Evolutionary conservation across 208 protist genomes (phyloP).

Genomic region (Trypanosoma boissoni): DNA sequence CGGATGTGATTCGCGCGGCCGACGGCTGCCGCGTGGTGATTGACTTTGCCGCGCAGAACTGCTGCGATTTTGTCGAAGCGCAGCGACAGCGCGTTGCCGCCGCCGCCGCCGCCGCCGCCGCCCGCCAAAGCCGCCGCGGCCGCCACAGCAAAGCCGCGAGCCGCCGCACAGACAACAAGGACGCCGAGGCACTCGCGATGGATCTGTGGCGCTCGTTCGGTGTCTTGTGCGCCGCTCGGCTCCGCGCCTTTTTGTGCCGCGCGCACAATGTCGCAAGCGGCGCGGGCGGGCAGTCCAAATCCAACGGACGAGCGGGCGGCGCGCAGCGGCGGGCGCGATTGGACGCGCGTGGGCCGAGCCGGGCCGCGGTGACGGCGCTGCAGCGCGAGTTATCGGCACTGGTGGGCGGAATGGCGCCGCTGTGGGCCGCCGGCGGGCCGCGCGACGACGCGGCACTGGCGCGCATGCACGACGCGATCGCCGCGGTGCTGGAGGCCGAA

Average conservation of each 20-base stretch:
- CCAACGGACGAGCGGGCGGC: neutral
- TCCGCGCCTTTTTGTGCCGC: conserved; percentile 31
- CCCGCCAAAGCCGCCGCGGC: neutral
- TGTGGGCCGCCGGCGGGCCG: neutral
- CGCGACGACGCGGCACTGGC: neutral
- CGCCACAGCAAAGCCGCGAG: neutral
- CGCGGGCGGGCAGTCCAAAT: neutral
- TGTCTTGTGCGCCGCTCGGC: conserved; percentile 37
- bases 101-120: too few species aligned
- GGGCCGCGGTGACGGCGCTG: neutral
- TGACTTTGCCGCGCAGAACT: conserved; percentile 58
- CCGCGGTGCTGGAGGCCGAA: too few species aligned
- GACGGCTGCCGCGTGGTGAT: conserved; percentile 54
- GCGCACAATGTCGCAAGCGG: neutral
- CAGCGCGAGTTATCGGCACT: neutral
- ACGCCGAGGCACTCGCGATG: neutral
- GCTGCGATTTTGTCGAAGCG: conserved; percentile 32
- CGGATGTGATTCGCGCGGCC: conserved; percentile 51
- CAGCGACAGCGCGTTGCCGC: too few species aligned
- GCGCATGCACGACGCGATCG: too few species aligned
- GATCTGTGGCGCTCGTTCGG: conserved; percentile 54
- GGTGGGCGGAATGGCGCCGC: neutral
- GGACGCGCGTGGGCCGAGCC: too few species aligned
- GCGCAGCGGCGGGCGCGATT: too few species aligned
- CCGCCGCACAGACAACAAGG: conserved; percentile 7